Base-by-base conservation (phyloP, 1,139 yeast genomes). In the Spathaspora jeffriesii region DNA sequence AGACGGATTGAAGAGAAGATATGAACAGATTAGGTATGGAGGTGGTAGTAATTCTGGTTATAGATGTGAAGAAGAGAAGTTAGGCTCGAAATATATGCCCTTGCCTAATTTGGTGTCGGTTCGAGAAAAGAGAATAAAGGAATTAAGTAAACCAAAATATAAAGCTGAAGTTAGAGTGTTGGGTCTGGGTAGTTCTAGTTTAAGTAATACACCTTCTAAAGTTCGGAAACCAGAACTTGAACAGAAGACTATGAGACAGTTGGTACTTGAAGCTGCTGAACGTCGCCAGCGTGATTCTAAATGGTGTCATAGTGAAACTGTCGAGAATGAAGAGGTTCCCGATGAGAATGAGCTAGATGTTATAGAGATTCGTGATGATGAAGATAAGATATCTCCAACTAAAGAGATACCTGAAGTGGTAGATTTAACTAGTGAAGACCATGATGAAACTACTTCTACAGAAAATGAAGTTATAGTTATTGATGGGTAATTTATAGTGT, bases 231-330 rank as follows among this genome's bases (percentile, higher is more conserved):
- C 49, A 4, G 18, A 31, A 18, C 30, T 27, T 7, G 49, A 47
- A 23, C 61, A 50, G 41, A 53, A 58, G 18, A 64, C 73, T 5
- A 51, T 78, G 43, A 67, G 81, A 43, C 79, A 74, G 34, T 67
- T 84, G 54, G 81, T 85, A 42, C 68, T 83, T 5, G 75, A 73
- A 48, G 96, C 96, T 1, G 88, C 95, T 0, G 84, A 84, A 51
- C 65, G 87, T 52, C 67, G 96, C 47, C 61, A 73, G 8, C 60
- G 65, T 17, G 93, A 86, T 58, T 66, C 77, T 5, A 79, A 79
- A 53, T 77, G 83, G 78, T 87, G 93, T 53, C 59, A 53, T 39
- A 47, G 53, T 21, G 60, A 51, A 22, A 52, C 50, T 13, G 55
- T 53, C 9, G 54, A 50, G n/a, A 53, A 53, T 9, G 61, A 55